Evolutionary conservation across 2,329 filamentous ascomycete genomes (phyloP), one percentile per base, ranked within the genome.

Genomic region (Dactylellina drechsleri): DNA sequence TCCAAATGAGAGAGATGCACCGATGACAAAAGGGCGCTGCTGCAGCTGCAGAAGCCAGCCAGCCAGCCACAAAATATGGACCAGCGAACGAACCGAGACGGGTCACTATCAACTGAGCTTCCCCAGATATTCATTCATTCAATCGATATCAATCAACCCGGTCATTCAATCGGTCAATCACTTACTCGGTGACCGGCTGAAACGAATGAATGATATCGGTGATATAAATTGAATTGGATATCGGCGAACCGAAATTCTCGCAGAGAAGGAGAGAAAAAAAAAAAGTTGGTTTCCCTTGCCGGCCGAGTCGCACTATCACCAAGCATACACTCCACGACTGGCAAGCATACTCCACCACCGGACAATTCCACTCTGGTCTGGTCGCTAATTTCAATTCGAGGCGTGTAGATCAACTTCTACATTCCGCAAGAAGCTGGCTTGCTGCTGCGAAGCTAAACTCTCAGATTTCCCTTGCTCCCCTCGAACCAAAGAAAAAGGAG

Each of bases 341-440:
- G 43, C 43, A 47, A 18, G 43, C 43, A 15, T 10, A 18, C 43
- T n/a, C 43, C 7, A 15, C 43, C 15, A 18, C 43, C 7, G 13
- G 43, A 47, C 43, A 13, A 10, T 36, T 36, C 31, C 10, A 36
- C 6, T 36, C 43, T 47, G 43, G 43, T 43, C 43, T 49, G 57
- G 66, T 70, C 66, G 66, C 66, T 62, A 71, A 71, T 71, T 71
- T 71, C 66, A 13, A 36, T 36, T 36, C 5, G 31, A 36, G 31
- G 31, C 31, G 31, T 36, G 31, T 36, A 36, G 31, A 36, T 36
- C 31, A 36, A 10, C 31, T 36, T 36, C 31, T 36, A 10, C 31
- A 36, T 36, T 36, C 31, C 31, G 31, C 31, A 36, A 36, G 10
- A 36, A 36, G 31, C 31, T 36, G 31, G 31, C 31, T 47, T 18